Percentiles rank a stretch among this genome's conserved stretches.
Evolutionary conservation across 2,329 filamentous ascomycete genomes (phyloP).

Genomic region (Sclerotinia nivalis): DNA sequence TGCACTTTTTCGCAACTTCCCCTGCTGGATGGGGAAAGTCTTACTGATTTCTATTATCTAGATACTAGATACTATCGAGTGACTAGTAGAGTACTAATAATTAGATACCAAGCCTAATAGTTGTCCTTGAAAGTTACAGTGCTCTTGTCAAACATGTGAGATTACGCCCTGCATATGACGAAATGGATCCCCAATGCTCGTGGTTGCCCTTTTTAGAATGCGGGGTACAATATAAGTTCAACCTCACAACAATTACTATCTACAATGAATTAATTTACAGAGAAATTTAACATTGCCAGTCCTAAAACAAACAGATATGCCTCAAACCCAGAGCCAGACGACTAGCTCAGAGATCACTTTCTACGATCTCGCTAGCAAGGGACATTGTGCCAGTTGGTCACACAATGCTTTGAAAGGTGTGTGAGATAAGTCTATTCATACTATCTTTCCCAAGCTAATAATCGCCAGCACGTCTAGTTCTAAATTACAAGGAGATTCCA

Average conservation of each 20-base stretch:
- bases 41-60: background rate
- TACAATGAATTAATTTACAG: background rate
- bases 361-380: slow-evolving; percentile 62
- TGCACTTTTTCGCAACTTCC: background rate
- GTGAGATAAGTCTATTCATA: slow-evolving; percentile 23
- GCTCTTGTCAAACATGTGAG: background rate
- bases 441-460: slow-evolving; percentile 4
- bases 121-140: no score
- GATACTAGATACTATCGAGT: no score
- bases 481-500: slow-evolving; percentile 68
- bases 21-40: no score
- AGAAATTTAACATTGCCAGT: background rate
- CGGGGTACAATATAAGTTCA: slow-evolving; percentile 3
- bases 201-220: background rate
- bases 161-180: background rate
- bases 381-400: slow-evolving; percentile 57
- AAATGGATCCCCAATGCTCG: background rate
- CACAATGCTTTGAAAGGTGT: slow-evolving; percentile 71
- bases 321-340: background rate
- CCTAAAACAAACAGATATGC: background rate
- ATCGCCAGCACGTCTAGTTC: slow-evolving; percentile 51
- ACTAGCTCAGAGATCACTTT: slow-evolving; percentile 47
- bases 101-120: background rate
- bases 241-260: background rate
- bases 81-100: background rate